phyloP scores from a whole-genome alignment of 1,284 basidiomycete species.

The Cronartium ribicola region DNA sequence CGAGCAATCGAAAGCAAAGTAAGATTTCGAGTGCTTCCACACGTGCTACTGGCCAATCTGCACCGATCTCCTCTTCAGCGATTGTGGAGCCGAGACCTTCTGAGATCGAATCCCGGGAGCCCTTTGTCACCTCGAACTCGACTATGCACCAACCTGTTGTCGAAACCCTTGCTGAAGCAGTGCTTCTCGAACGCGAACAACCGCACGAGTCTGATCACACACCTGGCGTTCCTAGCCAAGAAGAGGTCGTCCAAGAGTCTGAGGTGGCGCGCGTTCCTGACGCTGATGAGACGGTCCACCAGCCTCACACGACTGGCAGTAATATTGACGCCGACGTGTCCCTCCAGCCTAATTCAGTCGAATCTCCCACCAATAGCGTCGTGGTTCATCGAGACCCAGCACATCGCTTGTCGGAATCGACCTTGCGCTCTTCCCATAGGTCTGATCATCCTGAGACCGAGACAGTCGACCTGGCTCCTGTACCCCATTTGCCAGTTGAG shows the following conservation, averaged over 20 bases:
- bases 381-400: too few species aligned
- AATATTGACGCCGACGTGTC: too few species aligned
- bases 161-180: background rate
- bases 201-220: too few species aligned
- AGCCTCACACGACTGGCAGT: too few species aligned
- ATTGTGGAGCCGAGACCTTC: background rate
- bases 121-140: background rate
- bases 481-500: too few species aligned
- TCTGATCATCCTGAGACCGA: too few species aligned
- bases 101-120: background rate
- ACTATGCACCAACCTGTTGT: background rate
- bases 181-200: too few species aligned
- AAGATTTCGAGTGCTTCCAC: background rate
- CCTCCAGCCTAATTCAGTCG: too few species aligned
- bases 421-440: too few species aligned
- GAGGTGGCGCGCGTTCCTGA: background rate
- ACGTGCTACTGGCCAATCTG: slow-evolving; percentile 1
- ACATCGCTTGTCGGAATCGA: too few species aligned
- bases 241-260: background rate
- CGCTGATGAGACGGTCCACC: background rate
- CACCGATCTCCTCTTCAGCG: background rate
- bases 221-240: background rate
- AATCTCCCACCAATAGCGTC: too few species aligned
- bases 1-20: background rate
- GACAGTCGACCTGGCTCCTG: too few species aligned